Evolutionary conservation across 2,329 filamentous ascomycete genomes (phyloP), one percentile per base, ranked within the genome.

Genomic region (Trichoderma sp.): DNA sequence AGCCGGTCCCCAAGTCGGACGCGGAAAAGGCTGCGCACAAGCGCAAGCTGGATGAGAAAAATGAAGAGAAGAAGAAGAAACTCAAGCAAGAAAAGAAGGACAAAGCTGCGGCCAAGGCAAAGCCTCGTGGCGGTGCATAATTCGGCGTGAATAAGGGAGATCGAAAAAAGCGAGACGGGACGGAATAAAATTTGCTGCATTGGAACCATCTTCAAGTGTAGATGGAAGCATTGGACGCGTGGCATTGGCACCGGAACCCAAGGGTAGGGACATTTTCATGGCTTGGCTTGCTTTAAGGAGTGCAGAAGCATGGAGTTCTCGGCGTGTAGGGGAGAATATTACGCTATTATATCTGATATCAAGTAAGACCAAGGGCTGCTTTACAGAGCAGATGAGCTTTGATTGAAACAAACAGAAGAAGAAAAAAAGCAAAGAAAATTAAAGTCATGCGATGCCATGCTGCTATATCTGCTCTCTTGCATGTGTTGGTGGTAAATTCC

Each of bases 21-120:
- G 93, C 92, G 78, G 92, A 99, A 86, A 94, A 96, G 85, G 93
- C 93, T 72, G 92, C 85, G 59, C 87, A 97, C 81, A 99, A 99
- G 90, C 91, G 97, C 79, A 99, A 98, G 88, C 89, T 97, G 50
- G 96, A 98, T 71, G 94, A 95, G 86, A 97, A 97, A 87, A 88
- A 94, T 38, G 95, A 95, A 80, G 93, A 95, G 80, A 95, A 95
- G 85, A 98, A 96, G 88, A 98, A 98, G 90, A 97, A 95, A 87
- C 89, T 93, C 79, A 99, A 98, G 89, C 91, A 94, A 77, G 95
- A 97, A 75, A 95, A 96, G 81, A 98, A 98, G 88, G 94, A 95
- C 78, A 99, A 98, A 90, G 95, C 95, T 79, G 94, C 94, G 78
- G 90, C 91, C 27, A 99, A 98, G 87, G 89, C 93, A 6, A 98